A percentile compares a stretch with the other conserved stretches of the same genome.
Evolutionary conservation across 1,284 basidiomycete species (phyloP).

Genomic region (Cryptococcus deneoformans): DNA sequence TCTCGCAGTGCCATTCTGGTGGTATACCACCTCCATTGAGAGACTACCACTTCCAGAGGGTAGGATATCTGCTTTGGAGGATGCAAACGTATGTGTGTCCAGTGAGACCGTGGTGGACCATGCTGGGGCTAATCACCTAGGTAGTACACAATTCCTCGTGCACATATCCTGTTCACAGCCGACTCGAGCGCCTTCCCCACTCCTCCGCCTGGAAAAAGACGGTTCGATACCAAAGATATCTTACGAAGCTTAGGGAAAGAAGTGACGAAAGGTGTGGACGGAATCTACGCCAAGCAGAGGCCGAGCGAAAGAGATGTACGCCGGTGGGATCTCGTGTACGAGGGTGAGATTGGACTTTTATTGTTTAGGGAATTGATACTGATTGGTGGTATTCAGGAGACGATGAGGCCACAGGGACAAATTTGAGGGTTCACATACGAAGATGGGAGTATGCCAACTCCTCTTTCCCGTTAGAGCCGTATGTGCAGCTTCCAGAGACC

Average conservation of each 20-base stretch:
- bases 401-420: slow-evolving; percentile 1
- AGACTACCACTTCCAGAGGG: slow-evolving; percentile 67
- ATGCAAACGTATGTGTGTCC: background rate
- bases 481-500: slow-evolving; percentile 26
- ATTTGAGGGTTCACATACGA: slow-evolving; percentile 30
- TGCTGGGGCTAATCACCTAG: background rate
- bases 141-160: slow-evolving; percentile 9
- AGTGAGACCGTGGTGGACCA: no score
- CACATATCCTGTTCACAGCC: slow-evolving; percentile 35
- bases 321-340: slow-evolving; percentile 14
- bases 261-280: slow-evolving; percentile 33
- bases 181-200: slow-evolving; percentile 29
- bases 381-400: background rate
- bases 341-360: slow-evolving; percentile 1
- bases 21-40: slow-evolving; percentile 80
- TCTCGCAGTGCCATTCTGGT: slow-evolving; percentile 79
- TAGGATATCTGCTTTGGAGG: slow-evolving; percentile 54
- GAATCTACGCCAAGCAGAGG: slow-evolving; percentile 18
- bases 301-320: background rate
- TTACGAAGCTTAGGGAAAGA: slow-evolving; percentile 21
- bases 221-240: slow-evolving; percentile 19
- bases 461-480: slow-evolving; percentile 37
- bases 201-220: slow-evolving; percentile 22
- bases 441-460: background rate
- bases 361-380: background rate